These are phyloP conservation scores for Podosphaera fusca DNA, from an alignment of 2,329 filamentous ascomycete genomes.

Conservation along the genomic window DNA sequence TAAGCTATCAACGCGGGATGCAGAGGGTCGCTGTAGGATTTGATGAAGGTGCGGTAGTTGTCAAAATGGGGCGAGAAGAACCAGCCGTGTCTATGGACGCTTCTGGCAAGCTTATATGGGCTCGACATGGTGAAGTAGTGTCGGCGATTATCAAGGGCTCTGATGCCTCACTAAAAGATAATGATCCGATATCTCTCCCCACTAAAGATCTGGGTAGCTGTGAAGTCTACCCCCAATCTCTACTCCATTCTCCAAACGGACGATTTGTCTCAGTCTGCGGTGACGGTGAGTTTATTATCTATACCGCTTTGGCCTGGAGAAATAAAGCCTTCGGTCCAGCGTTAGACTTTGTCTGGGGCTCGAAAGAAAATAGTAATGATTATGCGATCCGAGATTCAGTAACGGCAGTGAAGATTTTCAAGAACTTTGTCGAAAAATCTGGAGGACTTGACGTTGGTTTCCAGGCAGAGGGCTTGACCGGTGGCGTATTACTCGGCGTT, in stretches of 20 bases:
- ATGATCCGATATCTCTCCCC: slow-evolving; percentile 60
- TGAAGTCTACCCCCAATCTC: slow-evolving; percentile 86
- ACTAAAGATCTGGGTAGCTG: slow-evolving; percentile 91
- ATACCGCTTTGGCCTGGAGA: slow-evolving; percentile 85
- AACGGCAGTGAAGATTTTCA: slow-evolving; percentile 90
- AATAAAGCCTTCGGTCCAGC: slow-evolving; percentile 96
- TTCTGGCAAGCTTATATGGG: slow-evolving; percentile 91
- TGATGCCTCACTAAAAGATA: slow-evolving; percentile 71
- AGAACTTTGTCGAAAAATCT: slow-evolving; percentile 84
- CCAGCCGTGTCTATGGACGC: slow-evolving; percentile 94
- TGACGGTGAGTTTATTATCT: slow-evolving; percentile 97
- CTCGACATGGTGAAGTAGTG: slow-evolving; percentile 81
- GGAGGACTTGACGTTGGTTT: slow-evolving; percentile 86
- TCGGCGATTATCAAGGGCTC: slow-evolving; percentile 87
- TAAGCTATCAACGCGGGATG: slow-evolving; percentile 81
- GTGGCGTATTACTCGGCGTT: slow-evolving; percentile 76
- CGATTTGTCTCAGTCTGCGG: slow-evolving; percentile 75
- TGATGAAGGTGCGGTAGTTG: slow-evolving; percentile 90
- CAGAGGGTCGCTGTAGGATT: slow-evolving; percentile 91
- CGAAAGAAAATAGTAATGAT: slow-evolving; percentile 94
- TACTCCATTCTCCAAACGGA: slow-evolving; percentile 89
- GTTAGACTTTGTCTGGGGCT: slow-evolving; percentile 89
- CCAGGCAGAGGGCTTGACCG: slow-evolving; percentile 75
- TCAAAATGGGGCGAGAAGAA: slow-evolving; percentile 93
- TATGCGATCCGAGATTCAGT: slow-evolving; percentile 89